These are phyloP conservation scores for Forsythia viridissima DNA, from an alignment of 257 asterid species.

Conservation along the genomic window DNA sequence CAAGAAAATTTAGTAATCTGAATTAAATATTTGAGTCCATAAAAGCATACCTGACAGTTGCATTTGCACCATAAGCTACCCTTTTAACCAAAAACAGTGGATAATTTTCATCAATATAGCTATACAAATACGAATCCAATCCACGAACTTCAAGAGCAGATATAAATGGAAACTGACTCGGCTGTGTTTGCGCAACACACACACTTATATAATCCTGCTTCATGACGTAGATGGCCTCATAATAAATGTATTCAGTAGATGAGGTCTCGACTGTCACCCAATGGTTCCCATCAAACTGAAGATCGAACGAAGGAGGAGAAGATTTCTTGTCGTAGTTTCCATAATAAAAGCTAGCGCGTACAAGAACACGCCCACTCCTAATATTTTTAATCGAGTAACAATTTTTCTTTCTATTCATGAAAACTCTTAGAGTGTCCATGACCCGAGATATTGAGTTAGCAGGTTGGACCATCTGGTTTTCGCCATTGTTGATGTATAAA, in stretches of 20 bases:
- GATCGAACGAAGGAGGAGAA: constrained; percentile 58
- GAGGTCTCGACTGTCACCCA: constrained; percentile 47
- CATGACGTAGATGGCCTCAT: constrained; percentile 48
- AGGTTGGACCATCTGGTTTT: constrained; percentile 22
- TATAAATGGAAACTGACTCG: constrained; percentile 54
- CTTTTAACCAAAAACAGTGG: constrained; percentile 45
- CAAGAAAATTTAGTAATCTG: too few species aligned
- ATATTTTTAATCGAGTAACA: constrained; percentile 40
- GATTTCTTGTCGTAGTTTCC: constrained; percentile 65
- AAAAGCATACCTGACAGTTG: constrained; percentile 43
- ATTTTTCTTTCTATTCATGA: constrained; percentile 43
- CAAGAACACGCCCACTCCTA: constrained; percentile 34
- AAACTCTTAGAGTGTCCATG: constrained; percentile 54
- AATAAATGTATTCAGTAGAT: neutral
- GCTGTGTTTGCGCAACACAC: constrained; percentile 53
- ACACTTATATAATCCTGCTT: constrained; percentile 36
- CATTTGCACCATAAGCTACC: constrained; percentile 30
- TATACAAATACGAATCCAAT: constrained; percentile 54
- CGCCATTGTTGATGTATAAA: constrained; percentile 26
- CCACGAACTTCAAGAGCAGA: constrained; percentile 59
- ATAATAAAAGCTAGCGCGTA: constrained; percentile 64
- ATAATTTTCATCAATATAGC: neutral
- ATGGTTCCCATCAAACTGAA: constrained; percentile 54
- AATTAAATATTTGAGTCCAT: neutral
- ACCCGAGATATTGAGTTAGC: constrained; percentile 31